Evolutionary conservation across 257 asterid genomes (phyloP), one percentile per base, ranked within the genome.

Genomic region (Rubia yunnanensis): DNA sequence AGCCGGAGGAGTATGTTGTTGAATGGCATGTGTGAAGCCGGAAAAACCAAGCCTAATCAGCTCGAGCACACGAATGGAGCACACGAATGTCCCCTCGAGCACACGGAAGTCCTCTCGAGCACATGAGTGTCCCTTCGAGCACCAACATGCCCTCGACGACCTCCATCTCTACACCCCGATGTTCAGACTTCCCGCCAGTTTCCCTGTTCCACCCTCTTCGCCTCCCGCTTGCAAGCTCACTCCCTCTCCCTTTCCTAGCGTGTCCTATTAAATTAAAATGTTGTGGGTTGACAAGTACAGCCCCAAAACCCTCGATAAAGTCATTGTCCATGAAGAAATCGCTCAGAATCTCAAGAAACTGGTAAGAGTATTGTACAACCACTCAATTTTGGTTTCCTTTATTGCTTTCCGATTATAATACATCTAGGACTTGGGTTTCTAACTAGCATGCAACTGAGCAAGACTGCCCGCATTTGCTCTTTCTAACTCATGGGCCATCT

Each of bases 211-310:
- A 44, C 52, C 18, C 52, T 15, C 52, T 50, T 26, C 57, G 27
- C 27, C 57, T 50, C 57, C 27, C 57, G 27, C 27, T 20, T n/a
- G 10, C 56, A 49, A 20, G 9, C 18, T 49, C 26, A 5, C 26
- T 49, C 26, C 6, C 26, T 49, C 7, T 50, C 13, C 27, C 27
- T 20, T 50, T 28, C 5, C 24, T 7, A n/a, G 11, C 10, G 15
- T 18, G 7, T 58, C 65, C 15, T 59, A 54, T 62, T 61, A 15
- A 54, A 62, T 41, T 60, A 73, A 76, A 75, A 92, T 92, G 99
- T 83, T 90, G 90, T 94, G 99, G 99, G 95, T 92, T 34, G 96
- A 92, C 79, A 87, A 87, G 72, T 84, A 94, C 75, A 95, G 97
- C 35, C 99, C 99, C 41, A 94, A 89, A 83, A 71, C 95, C 87